Evolutionary conservation across 139 green algal genomes (phyloP), one percentile per base, ranked within the genome.

Genomic region (Desmodesmus armatus): DNA sequence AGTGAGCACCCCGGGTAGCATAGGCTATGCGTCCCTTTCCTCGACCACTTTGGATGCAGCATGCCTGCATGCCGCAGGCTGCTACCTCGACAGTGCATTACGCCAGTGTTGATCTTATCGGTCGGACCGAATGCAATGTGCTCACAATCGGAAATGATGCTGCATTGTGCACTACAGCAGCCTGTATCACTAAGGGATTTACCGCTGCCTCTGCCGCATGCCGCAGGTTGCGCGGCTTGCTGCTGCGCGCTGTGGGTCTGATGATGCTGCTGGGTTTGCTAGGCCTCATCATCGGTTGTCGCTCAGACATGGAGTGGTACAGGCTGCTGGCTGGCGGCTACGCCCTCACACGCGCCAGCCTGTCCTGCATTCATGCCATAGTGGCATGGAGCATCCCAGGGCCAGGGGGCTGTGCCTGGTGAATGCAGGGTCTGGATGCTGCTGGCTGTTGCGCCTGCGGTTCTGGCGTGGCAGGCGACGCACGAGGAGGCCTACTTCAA

Each of bases 241-340:
- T 78, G 25, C 62, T 62, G 23, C 41, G 71, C 7, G 25, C 21
- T 6, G 49, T 78, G 23, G 71, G 41, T 3, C 71, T 78, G 2
- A 37, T 25, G 2, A n/a, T 69, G 1, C 58, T 67, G 19, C 58
- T 67, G 58, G 15, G 31, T 25, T 27, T 69, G 5, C 60, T 69
- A 3, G 25, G 31, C 25, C 60, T 69, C 17, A 7, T 72, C 9
- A 33, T 33, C 40, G 63, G 41, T 41, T 33, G 29, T 6, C 71
- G 71, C 2, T 23, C 49, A 49, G 71, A 78, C 31, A 17, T 25
- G 5, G n/a, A 63, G 11, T 78, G 71, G 71, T 31, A 53, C 4
- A 41, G 62, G 25, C 31, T 78, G 11, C 41, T 78, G 2, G 43
- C 71, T 19, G 71, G 71, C 71, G 71, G 71, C 27, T 78, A 78